Conservation (phyloP, 345 rosid genomes). For the Eucalyptus sp. region DNA sequence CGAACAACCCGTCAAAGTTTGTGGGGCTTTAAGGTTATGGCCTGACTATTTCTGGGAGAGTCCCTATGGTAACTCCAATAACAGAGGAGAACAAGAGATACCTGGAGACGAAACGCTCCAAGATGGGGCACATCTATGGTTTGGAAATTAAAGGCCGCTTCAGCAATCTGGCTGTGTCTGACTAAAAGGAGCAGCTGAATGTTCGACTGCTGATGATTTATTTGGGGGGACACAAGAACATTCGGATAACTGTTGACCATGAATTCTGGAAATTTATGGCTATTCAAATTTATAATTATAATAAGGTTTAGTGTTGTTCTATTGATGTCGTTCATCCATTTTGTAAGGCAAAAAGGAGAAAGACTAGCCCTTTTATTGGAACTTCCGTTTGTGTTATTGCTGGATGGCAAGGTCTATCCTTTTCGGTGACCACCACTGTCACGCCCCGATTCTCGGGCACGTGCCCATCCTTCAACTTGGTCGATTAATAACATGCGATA, state of each 20-base stretch:
- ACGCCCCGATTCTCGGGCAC: no score
- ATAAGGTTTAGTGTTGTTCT: neutral
- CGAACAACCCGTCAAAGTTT: conserved; percentile 35
- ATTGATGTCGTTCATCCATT: neutral
- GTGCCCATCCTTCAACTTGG: no score
- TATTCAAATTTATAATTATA: neutral
- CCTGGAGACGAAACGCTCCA: conserved; percentile 54
- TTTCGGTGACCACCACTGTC: neutral
- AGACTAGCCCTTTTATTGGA: neutral
- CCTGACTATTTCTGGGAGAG: conserved; percentile 48
- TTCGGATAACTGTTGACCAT: neutral
- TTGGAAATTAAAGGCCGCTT: conserved; percentile 19
- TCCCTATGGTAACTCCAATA: conserved; percentile 57
- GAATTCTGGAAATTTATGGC: neutral
- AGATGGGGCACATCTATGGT: conserved; percentile 78
- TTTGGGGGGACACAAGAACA: neutral
- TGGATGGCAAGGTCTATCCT: neutral
- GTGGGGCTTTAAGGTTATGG: conserved; percentile 77
- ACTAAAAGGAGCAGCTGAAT: neutral
- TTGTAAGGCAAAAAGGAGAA: neutral
- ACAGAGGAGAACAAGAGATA: conserved; percentile 70
- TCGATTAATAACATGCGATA: no score
- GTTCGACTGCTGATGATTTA: neutral
- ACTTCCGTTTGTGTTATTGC: neutral
- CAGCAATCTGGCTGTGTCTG: neutral